Evolutionary conservation across 768 basidiomycete genomes (phyloP), one percentile per base, ranked within the genome.

Genomic region (Saitozyma podzolica): DNA sequence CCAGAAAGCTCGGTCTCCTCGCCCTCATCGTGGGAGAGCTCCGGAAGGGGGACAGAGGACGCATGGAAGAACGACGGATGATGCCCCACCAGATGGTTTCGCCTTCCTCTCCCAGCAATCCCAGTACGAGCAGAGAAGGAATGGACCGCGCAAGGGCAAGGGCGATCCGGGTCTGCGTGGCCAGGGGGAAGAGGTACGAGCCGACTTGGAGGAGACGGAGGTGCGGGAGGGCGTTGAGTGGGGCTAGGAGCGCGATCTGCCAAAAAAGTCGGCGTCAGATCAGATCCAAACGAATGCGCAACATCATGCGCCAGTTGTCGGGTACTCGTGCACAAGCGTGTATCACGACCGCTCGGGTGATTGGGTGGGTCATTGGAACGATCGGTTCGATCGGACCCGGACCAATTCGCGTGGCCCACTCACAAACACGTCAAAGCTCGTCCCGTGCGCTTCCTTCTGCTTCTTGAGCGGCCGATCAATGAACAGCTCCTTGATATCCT

Each of bases 1-100:
- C 40, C 48, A 19, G 3, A 6, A 17, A 47, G 45, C 45, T 11
- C 13, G 11, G n/a, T 17, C 45, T 13, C 13, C 45, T 47, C 45
- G 11, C 45, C n/a, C 45, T 2, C 45, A 29, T 29, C 5, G 29
- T 29, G 2, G 29, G 29, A 5, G 29, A 29, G 29, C 29, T 29
- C 29, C 29, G 29, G 29, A 29, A 29, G 29, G 29, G 29, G 29
- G 29, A 29, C 29, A 29, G 29, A 29, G 11, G 17, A 29, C 51
- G 51, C 10, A 19, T 3, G 39, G 16, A 11, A 10, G 51, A 10
- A 10, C 59, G n/a, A n/a, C 64, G 45, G 72, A 74, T 74, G 40
- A 78, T 67, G 9, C 72, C 76, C 70, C 74, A 78, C 76, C 76
- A 78, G 45, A 56, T 63, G 0, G 76, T 78, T 54, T 76, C 70